Conservation (phyloP, 257 asterid genomes). For the Henckelia pumila region DNA sequence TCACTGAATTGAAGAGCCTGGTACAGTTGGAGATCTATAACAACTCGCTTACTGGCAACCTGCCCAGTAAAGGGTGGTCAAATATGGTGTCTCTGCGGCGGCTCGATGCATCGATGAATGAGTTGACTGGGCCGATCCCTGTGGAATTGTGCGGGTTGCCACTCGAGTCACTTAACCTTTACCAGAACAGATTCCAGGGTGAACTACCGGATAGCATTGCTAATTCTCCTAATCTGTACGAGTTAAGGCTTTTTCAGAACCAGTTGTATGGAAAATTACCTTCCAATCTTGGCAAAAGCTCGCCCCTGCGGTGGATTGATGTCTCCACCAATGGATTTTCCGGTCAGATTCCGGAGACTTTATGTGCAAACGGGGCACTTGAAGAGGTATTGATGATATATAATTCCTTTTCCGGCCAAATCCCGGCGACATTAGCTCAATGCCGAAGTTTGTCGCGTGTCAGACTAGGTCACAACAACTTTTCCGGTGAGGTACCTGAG, state of each 20-base stretch:
- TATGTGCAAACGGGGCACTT: constrained; percentile 64
- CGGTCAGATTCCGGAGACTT: constrained; percentile 59
- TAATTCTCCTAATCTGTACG: constrained; percentile 71
- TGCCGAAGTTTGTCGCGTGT: constrained; percentile 77
- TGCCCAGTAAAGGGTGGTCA: constrained; percentile 79
- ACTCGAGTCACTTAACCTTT: constrained; percentile 84
- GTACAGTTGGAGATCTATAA: constrained; percentile 90
- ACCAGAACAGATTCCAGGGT: constrained; percentile 71
- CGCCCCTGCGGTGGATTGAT: constrained; percentile 81
- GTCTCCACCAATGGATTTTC: constrained; percentile 69
- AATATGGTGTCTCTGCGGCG: constrained; percentile 74
- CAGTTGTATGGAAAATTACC: constrained; percentile 61
- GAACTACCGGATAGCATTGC: constrained; percentile 69
- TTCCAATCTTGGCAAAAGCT: constrained; percentile 63
- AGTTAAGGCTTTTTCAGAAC: constrained; percentile 77
- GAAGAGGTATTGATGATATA: constrained; percentile 65
- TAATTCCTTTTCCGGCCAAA: constrained; percentile 69
- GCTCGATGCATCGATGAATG: constrained; percentile 86
- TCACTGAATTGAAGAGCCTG: constrained; percentile 58
- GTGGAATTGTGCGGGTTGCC: constrained; percentile 76
- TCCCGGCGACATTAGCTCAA: constrained; percentile 63
- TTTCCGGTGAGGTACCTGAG: constrained; percentile 73
- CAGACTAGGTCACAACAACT: constrained; percentile 65
- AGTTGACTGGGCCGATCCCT: constrained; percentile 71
- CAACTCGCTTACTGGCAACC: constrained; percentile 73